Conservation (phyloP, 495 filamentous ascomycete species). For the Choiromyces venosus region DNA sequence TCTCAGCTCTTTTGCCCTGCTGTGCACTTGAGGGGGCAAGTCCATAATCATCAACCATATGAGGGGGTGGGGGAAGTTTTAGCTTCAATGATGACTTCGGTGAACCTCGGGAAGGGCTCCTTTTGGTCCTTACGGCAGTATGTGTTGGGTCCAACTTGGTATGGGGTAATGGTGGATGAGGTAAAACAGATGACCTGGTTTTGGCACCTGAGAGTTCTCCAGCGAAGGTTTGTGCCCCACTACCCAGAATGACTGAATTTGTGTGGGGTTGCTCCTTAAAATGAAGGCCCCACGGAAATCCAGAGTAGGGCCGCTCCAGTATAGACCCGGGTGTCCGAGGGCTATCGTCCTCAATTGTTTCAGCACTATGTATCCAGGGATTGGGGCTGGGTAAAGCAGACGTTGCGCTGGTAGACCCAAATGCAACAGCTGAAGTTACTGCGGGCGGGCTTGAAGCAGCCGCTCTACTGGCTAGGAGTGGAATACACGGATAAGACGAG, state of each 20-base stretch:
- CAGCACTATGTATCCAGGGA: constrained; percentile 26
- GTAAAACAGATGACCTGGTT: not conserved
- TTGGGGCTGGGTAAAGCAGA: constrained; percentile 30
- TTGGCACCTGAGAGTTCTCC: not conserved
- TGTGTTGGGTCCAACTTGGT: constrained; percentile 21
- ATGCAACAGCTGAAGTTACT: constrained; percentile 36
- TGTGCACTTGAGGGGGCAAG: constrained; percentile 21
- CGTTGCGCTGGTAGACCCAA: constrained; percentile 35
- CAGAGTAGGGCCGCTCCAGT: constrained; percentile 20
- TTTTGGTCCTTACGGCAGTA: constrained; percentile 19
- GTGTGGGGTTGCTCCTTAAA: constrained; percentile 36
- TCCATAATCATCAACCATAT: constrained; percentile 30
- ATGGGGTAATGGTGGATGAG: constrained; percentile 21
- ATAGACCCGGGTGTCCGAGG: constrained; percentile 24
- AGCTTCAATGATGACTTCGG: constrained; percentile 36
- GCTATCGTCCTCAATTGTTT: constrained; percentile 32
- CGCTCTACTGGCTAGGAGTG: constrained; percentile 29
- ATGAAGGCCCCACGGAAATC: constrained; percentile 29
- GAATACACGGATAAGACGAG: constrained; percentile 33
- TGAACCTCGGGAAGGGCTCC: constrained; percentile 24
- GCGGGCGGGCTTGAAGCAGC: constrained; percentile 34
- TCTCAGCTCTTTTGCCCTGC: constrained; percentile 19
- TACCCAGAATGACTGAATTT: constrained; percentile 23
- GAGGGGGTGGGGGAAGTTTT: constrained; percentile 34
- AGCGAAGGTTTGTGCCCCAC: not conserved